These are phyloP conservation scores for Akanthomyces lecanii DNA, from an alignment of 2,329 filamentous ascomycete genomes.

Conservation along the genomic window DNA sequence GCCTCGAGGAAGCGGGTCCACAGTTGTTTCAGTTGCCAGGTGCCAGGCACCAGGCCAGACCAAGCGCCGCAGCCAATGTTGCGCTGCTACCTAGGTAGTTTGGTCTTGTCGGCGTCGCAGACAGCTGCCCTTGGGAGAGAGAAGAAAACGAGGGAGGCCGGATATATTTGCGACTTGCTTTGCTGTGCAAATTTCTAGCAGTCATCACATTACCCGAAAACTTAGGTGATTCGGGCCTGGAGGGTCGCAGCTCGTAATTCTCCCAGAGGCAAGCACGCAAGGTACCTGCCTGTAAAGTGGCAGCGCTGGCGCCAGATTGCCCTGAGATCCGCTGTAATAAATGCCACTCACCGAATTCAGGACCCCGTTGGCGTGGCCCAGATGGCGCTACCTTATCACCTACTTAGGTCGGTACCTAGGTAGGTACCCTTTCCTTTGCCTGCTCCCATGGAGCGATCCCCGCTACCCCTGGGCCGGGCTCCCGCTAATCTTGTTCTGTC, in stretches of 20 bases:
- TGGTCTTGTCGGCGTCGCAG: neutral
- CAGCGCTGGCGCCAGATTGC: neutral
- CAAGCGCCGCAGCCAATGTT: neutral
- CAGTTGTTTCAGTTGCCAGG: conserved; percentile 22
- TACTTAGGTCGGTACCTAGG: too few relatives aligned
- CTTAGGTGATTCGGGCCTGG: too few relatives aligned
- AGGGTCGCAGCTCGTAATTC: neutral
- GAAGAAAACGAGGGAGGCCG: neutral
- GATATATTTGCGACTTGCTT: too few relatives aligned
- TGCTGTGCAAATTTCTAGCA: neutral
- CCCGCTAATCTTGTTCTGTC: neutral
- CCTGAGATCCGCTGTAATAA: neutral
- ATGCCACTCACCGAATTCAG: neutral
- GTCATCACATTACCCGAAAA: neutral
- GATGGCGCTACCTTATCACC: neutral
- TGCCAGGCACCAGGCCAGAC: conserved; percentile 22
- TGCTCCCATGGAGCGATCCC: neutral
- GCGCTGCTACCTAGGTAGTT: neutral
- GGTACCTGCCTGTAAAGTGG: neutral
- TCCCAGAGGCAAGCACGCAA: neutral
- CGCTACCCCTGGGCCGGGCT: conserved; percentile 2
- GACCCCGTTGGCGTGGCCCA: too few relatives aligned
- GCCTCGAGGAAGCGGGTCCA: conserved; percentile 18
- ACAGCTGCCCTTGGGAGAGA: neutral
- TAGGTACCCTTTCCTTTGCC: neutral